A percentile compares a stretch with the other conserved stretches of the same genome.
These are phyloP conservation scores for Fomitopsis pinicola DNA, from an alignment of 1,284 basidiomycete species.

Conservation along the genomic window DNA sequence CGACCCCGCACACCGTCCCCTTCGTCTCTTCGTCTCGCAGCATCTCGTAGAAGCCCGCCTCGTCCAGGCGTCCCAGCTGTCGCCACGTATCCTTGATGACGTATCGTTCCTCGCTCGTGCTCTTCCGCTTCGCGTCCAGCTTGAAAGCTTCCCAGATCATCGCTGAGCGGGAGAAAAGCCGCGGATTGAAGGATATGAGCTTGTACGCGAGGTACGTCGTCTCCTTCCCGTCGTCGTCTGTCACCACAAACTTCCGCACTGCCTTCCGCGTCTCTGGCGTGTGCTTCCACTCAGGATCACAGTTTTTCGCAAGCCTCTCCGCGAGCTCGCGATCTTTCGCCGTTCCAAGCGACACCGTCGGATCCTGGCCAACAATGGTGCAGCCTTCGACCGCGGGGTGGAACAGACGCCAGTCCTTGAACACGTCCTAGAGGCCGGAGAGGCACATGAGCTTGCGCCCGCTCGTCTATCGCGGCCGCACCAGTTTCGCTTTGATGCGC, in stretches of 20 bases:
- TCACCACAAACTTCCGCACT: not conserved
- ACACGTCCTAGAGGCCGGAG: too few species aligned
- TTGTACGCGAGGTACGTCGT: conserved; percentile 2
- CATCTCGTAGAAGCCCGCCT: not conserved
- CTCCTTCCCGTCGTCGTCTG: not conserved
- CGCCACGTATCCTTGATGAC: not conserved
- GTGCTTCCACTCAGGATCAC: not conserved
- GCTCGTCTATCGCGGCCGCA: too few species aligned
- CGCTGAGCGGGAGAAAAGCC: conserved; percentile 6
- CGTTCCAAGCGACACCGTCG: not conserved
- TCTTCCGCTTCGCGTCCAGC: not conserved
- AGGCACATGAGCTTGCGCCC: too few species aligned
- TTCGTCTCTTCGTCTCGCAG: too few species aligned
- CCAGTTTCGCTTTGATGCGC: too few species aligned
- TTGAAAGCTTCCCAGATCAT: not conserved
- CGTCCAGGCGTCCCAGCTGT: not conserved
- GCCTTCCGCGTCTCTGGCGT: not conserved
- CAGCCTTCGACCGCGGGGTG: not conserved
- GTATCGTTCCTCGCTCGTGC: not conserved
- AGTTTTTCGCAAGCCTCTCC: not conserved
- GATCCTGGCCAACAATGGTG: not conserved
- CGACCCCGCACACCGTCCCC: too few species aligned
- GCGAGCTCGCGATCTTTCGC: not conserved
- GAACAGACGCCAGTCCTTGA: too few species aligned
- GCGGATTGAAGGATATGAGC: not conserved